Base-by-base conservation (phyloP, 148 eudicot genomes). In the Cornus florida region DNA sequence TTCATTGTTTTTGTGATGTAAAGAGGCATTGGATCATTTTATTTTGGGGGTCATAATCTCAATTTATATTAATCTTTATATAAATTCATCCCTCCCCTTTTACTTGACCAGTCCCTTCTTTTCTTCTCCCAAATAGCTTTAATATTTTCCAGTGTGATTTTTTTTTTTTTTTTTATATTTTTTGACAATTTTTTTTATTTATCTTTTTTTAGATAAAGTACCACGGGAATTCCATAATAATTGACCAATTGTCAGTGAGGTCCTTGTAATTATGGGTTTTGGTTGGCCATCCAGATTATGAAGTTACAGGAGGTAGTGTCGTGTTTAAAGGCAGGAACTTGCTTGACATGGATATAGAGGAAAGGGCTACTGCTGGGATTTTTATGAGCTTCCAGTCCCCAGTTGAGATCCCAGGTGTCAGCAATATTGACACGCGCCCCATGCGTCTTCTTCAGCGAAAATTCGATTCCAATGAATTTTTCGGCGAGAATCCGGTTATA, bases 351-450 rank as follows among this genome's bases (percentile, higher is more conserved):
- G 97, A 88, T 50, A 93, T 97, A 62, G 97, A 96, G 82, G 97
- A 94, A 85, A 92, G 99, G 79, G 88, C 99, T 86, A 87, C 89
- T 74, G 91, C 98, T 80, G 99, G 99, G 53, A 79, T 96, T 35
- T 96, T 96, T 80, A 85, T 96, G 97, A 96, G 97, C 86, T 96
- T 96, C 81, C 99, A 96, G 85, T 87, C 99, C 66, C 99, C 99
- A 64, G 92, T 96, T 81, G 99, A 86, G 82, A 96, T 96, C 75
- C 99, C 99, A 57, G 99, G 99, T 75, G 99, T 96, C 41, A 94
- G 97, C 90, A 96, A 96, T 78, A 87, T 89, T 81, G 94, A 94
- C 82, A n/a, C n/a, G n/a, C n/a, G n/a, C n/a, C n/a, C n/a, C n/a
- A n/a, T n/a, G n/a, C n/a, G n/a, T n/a, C n/a, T n/a, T n/a, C n/a